Percentiles rank a stretch among this genome's conserved stretches.
These are phyloP conservation scores for Cordyceps farinosa DNA, from an alignment of 2,329 filamentous ascomycete genomes.

Conservation along the genomic window DNA sequence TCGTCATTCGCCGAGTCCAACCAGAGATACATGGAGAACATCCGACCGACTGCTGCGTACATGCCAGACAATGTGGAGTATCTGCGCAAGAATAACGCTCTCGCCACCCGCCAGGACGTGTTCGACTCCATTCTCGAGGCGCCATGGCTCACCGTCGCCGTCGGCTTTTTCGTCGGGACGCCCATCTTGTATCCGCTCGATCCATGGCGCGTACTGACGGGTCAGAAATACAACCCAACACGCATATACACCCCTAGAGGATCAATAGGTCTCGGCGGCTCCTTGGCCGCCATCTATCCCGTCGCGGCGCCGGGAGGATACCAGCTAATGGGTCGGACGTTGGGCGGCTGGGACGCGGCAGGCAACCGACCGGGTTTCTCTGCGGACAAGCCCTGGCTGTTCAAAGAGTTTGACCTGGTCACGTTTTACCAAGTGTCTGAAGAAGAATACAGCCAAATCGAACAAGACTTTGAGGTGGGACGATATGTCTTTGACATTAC, in stretches of 20 bases:
- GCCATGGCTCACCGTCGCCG: conserved; percentile 28
- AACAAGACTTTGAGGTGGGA: conserved; percentile 26
- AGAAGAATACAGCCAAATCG: conserved; percentile 27
- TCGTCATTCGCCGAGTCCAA: conserved; percentile 34
- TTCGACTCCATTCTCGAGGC: conserved; percentile 32
- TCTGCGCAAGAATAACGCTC: conserved; percentile 34
- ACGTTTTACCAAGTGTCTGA: conserved; percentile 30
- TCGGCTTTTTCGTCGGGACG: conserved; percentile 34
- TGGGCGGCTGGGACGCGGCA: conserved; percentile 33
- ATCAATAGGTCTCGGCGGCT: conserved; percentile 32
- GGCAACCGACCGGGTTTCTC: conserved; percentile 28
- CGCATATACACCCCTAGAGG: conserved; percentile 31
- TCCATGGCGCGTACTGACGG: conserved; percentile 20
- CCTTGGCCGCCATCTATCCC: conserved; percentile 30
- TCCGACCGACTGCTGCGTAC: conserved; percentile 56
- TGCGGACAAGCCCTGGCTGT: conserved; percentile 30
- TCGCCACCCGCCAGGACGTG: conserved; percentile 30
- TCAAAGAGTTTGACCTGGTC: conserved; percentile 32
- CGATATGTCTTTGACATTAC: conserved; percentile 28
- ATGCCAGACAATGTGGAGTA: conserved; percentile 58
- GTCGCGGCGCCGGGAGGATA: conserved; percentile 32
- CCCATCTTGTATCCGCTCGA: conserved; percentile 25
- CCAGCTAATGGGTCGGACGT: conserved; percentile 29
- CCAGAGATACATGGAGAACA: conserved; percentile 56
- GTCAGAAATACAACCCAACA: conserved; percentile 30